Percentiles rank a stretch among this genome's conserved stretches.
Conservation (phyloP, 176 grass and related monocot species). For the Eleusine coracana region DNA sequence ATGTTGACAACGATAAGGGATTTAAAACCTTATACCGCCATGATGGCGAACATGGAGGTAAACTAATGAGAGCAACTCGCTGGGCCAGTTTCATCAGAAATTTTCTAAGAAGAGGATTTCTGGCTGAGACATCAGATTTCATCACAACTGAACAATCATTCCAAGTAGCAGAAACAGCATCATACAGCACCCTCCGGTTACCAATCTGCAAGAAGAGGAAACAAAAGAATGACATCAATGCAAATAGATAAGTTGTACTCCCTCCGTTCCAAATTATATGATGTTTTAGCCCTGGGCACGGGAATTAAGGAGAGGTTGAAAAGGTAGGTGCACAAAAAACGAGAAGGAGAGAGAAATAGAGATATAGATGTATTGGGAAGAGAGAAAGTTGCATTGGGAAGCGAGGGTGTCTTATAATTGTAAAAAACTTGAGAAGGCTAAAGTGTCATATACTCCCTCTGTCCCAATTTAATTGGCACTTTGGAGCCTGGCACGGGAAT, state of each 20-base stretch:
- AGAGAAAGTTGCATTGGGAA: no score
- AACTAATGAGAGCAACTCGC: constrained; percentile 72
- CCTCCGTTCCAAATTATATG: no score
- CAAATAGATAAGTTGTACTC: background rate
- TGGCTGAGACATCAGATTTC: constrained; percentile 70
- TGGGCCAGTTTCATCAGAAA: constrained; percentile 87
- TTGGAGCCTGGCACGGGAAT: no score
- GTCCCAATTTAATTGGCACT: no score
- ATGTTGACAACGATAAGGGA: constrained; percentile 15
- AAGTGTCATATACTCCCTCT: no score
- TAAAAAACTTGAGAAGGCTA: no score
- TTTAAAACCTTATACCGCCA: constrained; percentile 81
- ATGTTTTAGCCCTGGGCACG: no score
- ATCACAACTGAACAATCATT: constrained; percentile 77
- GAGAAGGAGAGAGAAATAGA: no score
- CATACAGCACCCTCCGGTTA: constrained; percentile 56
- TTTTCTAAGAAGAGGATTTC: constrained; percentile 90
- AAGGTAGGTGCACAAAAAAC: no score
- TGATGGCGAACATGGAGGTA: constrained; percentile 68
- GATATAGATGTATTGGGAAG: no score
- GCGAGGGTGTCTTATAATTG: no score
- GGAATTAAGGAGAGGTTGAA: no score
- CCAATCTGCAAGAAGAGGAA: constrained; percentile 71
- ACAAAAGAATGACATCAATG: constrained; percentile 33
- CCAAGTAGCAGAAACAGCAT: constrained; percentile 69